phyloP scores from a whole-genome alignment of 129 eudicot genomes.

The Saposhnikovia divaricata region DNA sequence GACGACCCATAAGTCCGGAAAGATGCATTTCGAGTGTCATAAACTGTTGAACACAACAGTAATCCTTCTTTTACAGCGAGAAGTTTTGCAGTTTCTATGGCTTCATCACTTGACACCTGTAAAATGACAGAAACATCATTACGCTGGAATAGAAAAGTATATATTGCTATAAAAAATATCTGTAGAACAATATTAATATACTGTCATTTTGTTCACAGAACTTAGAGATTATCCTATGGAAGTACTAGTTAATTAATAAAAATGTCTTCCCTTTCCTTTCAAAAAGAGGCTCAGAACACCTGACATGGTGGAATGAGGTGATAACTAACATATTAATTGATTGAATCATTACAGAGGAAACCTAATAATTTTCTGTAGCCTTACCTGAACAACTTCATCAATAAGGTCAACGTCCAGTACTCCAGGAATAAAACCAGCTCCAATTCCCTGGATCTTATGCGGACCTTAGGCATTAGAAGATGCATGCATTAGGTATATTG shows the following conservation, averaged over 20 bases:
- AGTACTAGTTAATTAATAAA: not conserved
- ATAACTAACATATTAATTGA: not conserved
- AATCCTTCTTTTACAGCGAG: conserved; percentile 89
- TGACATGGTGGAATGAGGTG: not conserved
- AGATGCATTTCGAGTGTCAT: conserved; percentile 9
- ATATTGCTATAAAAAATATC: not conserved
- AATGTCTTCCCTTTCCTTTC: not conserved
- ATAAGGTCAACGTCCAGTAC: conserved; percentile 58
- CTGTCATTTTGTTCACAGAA: not conserved
- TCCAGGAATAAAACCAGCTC: conserved; percentile 92
- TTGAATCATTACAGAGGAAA: not conserved
- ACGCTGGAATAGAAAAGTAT: not conserved
- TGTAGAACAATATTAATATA: not conserved
- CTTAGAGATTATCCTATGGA: not conserved
- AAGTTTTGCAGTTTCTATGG: conserved; percentile 80
- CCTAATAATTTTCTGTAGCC: conserved; percentile 4
- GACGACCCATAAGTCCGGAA: not conserved
- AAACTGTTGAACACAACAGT: conserved; percentile 40
- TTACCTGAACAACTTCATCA: conserved; percentile 92
- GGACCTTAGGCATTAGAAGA: conserved; percentile 45
- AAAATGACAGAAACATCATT: conserved; percentile 11
- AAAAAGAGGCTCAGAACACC: not conserved
- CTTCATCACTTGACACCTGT: conserved; percentile 85
- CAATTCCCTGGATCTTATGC: conserved; percentile 91
- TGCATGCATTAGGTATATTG: not conserved